A percentile compares a stretch with the other conserved stretches of the same genome.
These are phyloP conservation scores for Pythium aristosporum DNA, from an alignment of 352 stramenopile genomes.

Conservation along the genomic window DNA sequence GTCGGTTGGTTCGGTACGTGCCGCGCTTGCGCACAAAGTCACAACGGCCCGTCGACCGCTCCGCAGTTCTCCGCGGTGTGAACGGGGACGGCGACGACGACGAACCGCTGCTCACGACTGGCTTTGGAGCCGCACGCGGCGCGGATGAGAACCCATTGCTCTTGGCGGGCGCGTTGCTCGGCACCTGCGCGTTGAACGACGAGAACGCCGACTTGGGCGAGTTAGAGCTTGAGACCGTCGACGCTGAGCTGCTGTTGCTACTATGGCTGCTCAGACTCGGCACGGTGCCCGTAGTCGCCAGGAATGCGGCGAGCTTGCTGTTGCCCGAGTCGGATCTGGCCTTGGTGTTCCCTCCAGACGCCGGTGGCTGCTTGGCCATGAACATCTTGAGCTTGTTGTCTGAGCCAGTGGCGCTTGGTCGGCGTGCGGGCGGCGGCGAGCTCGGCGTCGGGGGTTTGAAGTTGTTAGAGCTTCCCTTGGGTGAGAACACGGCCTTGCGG, in stretches of 20 bases:
- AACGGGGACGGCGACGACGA: slow-evolving; percentile 35
- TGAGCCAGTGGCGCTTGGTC: slow-evolving; percentile 31
- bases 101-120: background rate
- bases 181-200: slow-evolving; percentile 23
- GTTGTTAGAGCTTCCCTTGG: slow-evolving; percentile 24
- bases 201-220: slow-evolving; percentile 22
- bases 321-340: slow-evolving; percentile 51
- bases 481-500: slow-evolving; percentile 60
- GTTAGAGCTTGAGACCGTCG: slow-evolving; percentile 21
- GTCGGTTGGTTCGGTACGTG: slow-evolving; percentile 57
- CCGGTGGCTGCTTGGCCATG: slow-evolving; percentile 67
- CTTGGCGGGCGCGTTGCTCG: slow-evolving; percentile 2
- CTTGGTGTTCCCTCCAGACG: slow-evolving; percentile 34
- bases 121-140: slow-evolving; percentile 2
- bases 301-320: slow-evolving; percentile 79
- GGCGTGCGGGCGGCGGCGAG: slow-evolving; percentile 22
- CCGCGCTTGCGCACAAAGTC: slow-evolving; percentile 77
- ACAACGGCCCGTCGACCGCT: slow-evolving; percentile 60
- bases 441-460: slow-evolving; percentile 18
- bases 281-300: slow-evolving; percentile 54
- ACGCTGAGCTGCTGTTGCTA: slow-evolving; percentile 18
- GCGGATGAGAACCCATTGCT: slow-evolving; percentile 4
- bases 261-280: slow-evolving; percentile 29
- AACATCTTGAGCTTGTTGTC: slow-evolving; percentile 80
- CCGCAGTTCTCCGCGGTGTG: slow-evolving; percentile 44